Percentiles rank a stretch among this genome's conserved stretches.
These are phyloP conservation scores for Ramularia collo-cygni DNA, from an alignment of 2,329 filamentous ascomycete genomes.

Conservation along the genomic window DNA sequence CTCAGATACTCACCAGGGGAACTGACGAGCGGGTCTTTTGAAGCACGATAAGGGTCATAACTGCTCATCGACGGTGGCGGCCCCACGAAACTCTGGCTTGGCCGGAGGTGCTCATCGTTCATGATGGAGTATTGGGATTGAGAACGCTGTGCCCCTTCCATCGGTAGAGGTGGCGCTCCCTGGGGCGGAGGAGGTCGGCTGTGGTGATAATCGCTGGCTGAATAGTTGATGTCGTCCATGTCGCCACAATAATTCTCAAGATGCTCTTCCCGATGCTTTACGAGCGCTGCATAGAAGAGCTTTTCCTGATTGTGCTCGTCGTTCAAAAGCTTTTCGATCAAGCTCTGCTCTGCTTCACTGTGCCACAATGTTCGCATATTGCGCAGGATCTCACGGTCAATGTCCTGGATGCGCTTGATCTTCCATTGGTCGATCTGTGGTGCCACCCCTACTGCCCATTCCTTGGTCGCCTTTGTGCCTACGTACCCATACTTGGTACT, in stretches of 20 bases:
- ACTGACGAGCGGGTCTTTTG: conserved; percentile 44
- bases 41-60: conserved; percentile 80
- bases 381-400: conserved; percentile 74
- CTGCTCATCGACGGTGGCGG: conserved; percentile 51
- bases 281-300: conserved; percentile 79
- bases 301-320: conserved; percentile 72
- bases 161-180: conserved; percentile 32
- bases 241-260: conserved; percentile 76
- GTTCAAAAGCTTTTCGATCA: conserved; percentile 60
- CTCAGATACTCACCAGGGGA: conserved; percentile 56
- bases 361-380: conserved; percentile 91
- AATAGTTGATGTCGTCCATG: conserved; percentile 62
- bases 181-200: conserved; percentile 38
- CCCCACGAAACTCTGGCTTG: conserved; percentile 44
- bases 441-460: conserved; percentile 45
- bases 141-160: conserved; percentile 36
- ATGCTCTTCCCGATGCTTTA: conserved; percentile 75
- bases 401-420: conserved; percentile 55
- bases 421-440: conserved; percentile 57
- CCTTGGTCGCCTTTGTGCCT: conserved; percentile 45
- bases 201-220: conserved; percentile 86
- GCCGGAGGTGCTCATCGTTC: conserved; percentile 46
- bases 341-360: conserved; percentile 64
- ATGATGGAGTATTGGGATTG: conserved; percentile 52
- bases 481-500: conserved; percentile 62